Evolutionary conservation across 495 filamentous ascomycete genomes (phyloP).

Genomic region (Endocarpon pusillum): DNA sequence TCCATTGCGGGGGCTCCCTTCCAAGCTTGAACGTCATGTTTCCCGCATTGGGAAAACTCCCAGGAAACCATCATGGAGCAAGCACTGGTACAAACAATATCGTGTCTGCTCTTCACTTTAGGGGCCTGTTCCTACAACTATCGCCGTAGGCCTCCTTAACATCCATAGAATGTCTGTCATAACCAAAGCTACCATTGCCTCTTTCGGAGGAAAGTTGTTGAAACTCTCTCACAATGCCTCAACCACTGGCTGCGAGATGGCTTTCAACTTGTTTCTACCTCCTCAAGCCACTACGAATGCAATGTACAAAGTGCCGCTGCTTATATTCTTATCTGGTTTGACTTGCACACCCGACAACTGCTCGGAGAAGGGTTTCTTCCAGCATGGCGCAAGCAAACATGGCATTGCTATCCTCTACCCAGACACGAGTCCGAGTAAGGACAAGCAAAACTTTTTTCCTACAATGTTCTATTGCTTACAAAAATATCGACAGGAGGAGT

Average conservation of each 20-base stretch:
- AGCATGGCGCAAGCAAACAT: slow-evolving; percentile 54
- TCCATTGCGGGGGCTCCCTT: no score
- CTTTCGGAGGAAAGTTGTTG: slow-evolving; percentile 86
- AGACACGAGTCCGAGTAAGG: slow-evolving; percentile 76
- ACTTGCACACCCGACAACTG: slow-evolving; percentile 95
- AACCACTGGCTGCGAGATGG: slow-evolving; percentile 47
- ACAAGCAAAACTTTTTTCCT: neutral
- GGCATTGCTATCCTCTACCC: slow-evolving; percentile 84
- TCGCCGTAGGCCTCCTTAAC: slow-evolving; percentile 1
- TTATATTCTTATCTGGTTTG: slow-evolving; percentile 89
- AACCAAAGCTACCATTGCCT: slow-evolving; percentile 76
- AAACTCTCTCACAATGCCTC: slow-evolving; percentile 75
- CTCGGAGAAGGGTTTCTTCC: slow-evolving; percentile 88
- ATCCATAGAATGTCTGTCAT: slow-evolving; percentile 49
- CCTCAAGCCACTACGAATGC: slow-evolving; percentile 30
- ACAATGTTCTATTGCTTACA: neutral
- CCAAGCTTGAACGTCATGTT: no score
- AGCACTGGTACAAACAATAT: neutral
- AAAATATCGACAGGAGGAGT: slow-evolving; percentile 36
- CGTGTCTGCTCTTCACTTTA: neutral
- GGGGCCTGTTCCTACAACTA: neutral
- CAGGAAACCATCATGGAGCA: neutral
- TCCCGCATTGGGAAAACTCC: no score
- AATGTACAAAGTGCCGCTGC: slow-evolving; percentile 51
- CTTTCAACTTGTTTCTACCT: slow-evolving; percentile 50